Evolutionary conservation across 768 basidiomycete species (phyloP), one percentile per base, ranked within the genome.

Genomic region (Leccinum disarticulatum): DNA sequence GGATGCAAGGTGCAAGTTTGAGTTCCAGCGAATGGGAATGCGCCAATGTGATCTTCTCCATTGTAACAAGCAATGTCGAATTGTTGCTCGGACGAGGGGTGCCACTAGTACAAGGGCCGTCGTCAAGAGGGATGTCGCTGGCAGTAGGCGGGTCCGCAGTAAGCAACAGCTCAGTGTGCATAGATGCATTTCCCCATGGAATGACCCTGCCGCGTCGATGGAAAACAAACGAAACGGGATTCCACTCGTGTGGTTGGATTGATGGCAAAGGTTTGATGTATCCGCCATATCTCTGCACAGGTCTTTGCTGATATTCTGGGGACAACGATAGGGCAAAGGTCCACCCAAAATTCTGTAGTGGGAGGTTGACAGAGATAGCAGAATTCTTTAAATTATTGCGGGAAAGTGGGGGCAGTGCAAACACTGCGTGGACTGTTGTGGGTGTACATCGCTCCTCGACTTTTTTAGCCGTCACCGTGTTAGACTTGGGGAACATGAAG

Each of bases 391-490:
- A n/a, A n/a, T n/a, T n/a, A n/a, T 5, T n/a, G 28, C 49, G 13
- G 14, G 62, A 4, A 7, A 46, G 36, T 14, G 30, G 10, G 31
- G 1, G 1, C 10, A 66, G 5, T 17, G 5, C 0, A 36, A 59
- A 69, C 31, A 46, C 17, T 3, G 56, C 51, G 19, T 65, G 53
- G 8, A 70, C 49, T 3, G 55, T 50, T 3, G 65, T 60, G n/a
- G n/a, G 4, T 51, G 51, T 15, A 59, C 68, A 70, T 36, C 28
- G 60, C 30, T 68, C 67, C 30, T 64, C 59, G 13, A 64, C 47
- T 30, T 19, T 58, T 30, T 51, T 4, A 10, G 36, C 64, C 22
- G 8, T 43, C 17, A 58, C 9, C 25, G 25, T 46, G 50, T 41
- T 14, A 15, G 57, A 33, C 8, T 41, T 8, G 17, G 8, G n/a